A percentile compares a stretch with the other conserved stretches of the same genome.
phyloP scores from a whole-genome alignment of 2,329 filamentous ascomycete species.

The Huntiella bhutanensis region DNA sequence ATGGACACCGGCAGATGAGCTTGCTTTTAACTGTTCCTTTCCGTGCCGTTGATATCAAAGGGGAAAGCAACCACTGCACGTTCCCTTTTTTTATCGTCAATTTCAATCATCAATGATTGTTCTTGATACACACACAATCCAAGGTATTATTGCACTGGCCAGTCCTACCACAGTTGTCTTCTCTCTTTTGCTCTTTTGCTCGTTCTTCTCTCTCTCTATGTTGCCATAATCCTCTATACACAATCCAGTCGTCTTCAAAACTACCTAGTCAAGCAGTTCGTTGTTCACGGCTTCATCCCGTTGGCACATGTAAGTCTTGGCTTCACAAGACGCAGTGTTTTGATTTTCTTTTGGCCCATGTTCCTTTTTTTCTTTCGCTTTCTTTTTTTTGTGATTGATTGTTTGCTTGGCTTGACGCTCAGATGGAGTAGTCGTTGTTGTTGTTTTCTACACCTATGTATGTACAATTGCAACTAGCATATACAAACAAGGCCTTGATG shows the following conservation, averaged over 20 bases:
- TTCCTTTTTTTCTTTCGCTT: neutral
- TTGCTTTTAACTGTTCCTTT: too few relatives aligned
- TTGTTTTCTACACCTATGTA: neutral
- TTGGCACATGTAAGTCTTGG: neutral
- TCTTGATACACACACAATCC: too few relatives aligned
- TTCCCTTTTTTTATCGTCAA: too few relatives aligned
- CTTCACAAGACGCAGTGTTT: neutral
- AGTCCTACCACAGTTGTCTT: neutral
- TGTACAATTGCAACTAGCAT: neutral
- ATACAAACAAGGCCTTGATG: too few relatives aligned
- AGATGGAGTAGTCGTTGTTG: neutral
- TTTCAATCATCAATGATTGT: too few relatives aligned
- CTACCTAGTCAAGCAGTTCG: neutral
- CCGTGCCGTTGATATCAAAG: too few relatives aligned
- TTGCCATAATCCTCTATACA: neutral
- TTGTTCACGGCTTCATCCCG: neutral
- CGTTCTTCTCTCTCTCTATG: neutral
- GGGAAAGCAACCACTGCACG: too few relatives aligned
- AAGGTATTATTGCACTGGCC: too few relatives aligned
- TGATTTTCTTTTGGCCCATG: slow-evolving; percentile 1
- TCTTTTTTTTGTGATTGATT: neutral
- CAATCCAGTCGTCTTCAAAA: neutral
- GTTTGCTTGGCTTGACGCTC: too few relatives aligned
- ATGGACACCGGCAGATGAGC: too few relatives aligned
- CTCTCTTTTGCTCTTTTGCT: neutral